Conservation (phyloP, 257 asterid species). For the Penstemon eatonii region DNA sequence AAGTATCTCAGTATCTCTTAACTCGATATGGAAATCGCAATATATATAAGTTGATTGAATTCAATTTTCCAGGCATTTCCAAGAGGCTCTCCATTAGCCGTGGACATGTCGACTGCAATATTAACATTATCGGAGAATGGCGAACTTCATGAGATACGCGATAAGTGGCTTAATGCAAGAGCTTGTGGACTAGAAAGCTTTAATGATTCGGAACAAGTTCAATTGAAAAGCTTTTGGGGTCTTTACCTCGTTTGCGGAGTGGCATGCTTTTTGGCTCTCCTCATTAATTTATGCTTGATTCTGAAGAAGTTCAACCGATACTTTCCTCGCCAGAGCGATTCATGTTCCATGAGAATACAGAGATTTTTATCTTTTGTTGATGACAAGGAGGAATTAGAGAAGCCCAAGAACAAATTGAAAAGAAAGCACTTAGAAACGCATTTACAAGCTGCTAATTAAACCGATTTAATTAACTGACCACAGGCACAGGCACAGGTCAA, state of each 20-base stretch:
- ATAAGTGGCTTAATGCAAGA: conserved; percentile 55
- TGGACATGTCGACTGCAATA: conserved; percentile 77
- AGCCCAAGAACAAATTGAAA: conserved; percentile 41
- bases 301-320: conserved; percentile 33
- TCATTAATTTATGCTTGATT: conserved; percentile 32
- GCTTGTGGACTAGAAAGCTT: conserved; percentile 36
- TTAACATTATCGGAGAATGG: conserved; percentile 66
- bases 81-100: conserved; percentile 72
- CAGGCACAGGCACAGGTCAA: no score
- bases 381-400: conserved; percentile 43
- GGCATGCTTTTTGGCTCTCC: conserved; percentile 36
- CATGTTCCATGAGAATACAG: conserved; percentile 28
- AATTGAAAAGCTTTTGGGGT: conserved; percentile 44
- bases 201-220: conserved; percentile 35
- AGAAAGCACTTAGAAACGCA: conserved; percentile 45
- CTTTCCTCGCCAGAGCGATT: conserved; percentile 21
- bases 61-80: conserved; percentile 56
- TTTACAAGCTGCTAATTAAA: no score
- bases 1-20: conserved; percentile 37
- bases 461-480: no score
- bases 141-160: conserved; percentile 55
- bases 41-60: no score
- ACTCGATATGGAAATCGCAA: no score
- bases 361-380: conserved; percentile 44
- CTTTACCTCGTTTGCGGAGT: conserved; percentile 45